Percentiles rank a stretch among this genome's conserved stretches.
Conservation (phyloP, 176 grass and related monocot species). For the Musa beccarii region DNA sequence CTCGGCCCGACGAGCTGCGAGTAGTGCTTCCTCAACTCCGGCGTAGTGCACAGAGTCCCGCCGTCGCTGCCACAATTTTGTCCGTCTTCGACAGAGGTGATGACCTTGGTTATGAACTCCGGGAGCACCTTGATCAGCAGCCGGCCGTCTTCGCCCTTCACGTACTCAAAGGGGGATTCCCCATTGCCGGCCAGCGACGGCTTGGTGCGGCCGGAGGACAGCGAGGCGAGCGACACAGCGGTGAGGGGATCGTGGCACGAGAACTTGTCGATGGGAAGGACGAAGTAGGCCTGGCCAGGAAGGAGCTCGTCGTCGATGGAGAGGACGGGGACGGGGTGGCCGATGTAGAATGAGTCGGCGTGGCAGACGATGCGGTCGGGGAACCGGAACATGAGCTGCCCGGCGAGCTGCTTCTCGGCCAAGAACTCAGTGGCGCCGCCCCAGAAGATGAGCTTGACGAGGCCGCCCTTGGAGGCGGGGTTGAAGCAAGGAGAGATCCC, state of each 20-base stretch:
- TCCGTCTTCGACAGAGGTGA: conserved; percentile 20
- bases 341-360: conserved; percentile 71
- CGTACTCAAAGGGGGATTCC: conserved; percentile 63
- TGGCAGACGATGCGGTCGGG: conserved; percentile 41
- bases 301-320: conserved; percentile 39
- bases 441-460: conserved; percentile 55
- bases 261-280: conserved; percentile 46
- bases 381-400: conserved; percentile 37
- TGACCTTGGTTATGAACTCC: conserved; percentile 66
- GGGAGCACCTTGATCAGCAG: conserved; percentile 49
- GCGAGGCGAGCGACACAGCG: conserved; percentile 49
- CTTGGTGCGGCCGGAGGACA: conserved; percentile 28
- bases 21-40: conserved; percentile 80
- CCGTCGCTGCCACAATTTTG: background rate
- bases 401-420: conserved; percentile 13
- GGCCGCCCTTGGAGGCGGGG: conserved; percentile 1
- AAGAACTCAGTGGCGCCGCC: conserved; percentile 36
- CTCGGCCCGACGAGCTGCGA: conserved; percentile 47
- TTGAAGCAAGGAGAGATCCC: conserved; percentile 36
- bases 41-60: conserved; percentile 45
- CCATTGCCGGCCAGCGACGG: conserved; percentile 20
- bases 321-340: conserved; percentile 51
- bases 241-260: conserved; percentile 46
- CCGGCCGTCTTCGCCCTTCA: conserved; percentile 43
- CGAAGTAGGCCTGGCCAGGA: conserved; percentile 60